Percentiles rank a stretch among this genome's conserved stretches.
These are phyloP conservation scores for Penicillium coffeae DNA, from an alignment of 495 filamentous ascomycete species.

Conservation along the genomic window DNA sequence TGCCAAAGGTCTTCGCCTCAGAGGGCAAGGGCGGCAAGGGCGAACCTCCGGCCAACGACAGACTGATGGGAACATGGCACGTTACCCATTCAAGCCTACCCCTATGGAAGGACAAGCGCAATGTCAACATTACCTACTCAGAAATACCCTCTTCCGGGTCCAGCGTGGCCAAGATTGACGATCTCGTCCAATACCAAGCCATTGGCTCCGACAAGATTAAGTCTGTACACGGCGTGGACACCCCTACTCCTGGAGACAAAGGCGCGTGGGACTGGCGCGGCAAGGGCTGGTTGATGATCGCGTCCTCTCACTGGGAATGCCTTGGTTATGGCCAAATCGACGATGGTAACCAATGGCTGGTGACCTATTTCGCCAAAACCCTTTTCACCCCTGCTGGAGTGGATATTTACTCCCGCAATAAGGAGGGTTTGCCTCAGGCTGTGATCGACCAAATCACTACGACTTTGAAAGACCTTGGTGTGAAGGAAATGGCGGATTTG, in stretches of 20 bases:
- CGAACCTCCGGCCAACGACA: slow-evolving; percentile 52
- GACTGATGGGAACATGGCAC: slow-evolving; percentile 66
- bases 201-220: slow-evolving; percentile 48
- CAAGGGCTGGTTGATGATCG: slow-evolving; percentile 61
- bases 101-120: slow-evolving; percentile 64
- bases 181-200: slow-evolving; percentile 62
- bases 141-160: slow-evolving; percentile 32
- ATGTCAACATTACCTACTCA: slow-evolving; percentile 71
- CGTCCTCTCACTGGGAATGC: slow-evolving; percentile 68
- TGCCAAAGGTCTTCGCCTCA: slow-evolving; percentile 11
- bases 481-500: slow-evolving; percentile 14
- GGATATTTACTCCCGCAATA: slow-evolving; percentile 62
- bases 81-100: slow-evolving; percentile 66
- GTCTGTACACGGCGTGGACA: slow-evolving; percentile 61
- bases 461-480: slow-evolving; percentile 35
- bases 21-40: slow-evolving; percentile 23
- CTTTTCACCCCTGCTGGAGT: slow-evolving; percentile 71
- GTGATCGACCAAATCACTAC: slow-evolving; percentile 44
- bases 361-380: slow-evolving; percentile 73
- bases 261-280: slow-evolving; percentile 68
- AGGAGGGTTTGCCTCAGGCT: slow-evolving; percentile 47
- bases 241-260: slow-evolving; percentile 34
- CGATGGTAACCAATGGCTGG: slow-evolving; percentile 53
- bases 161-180: slow-evolving; percentile 49
- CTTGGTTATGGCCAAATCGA: slow-evolving; percentile 61